Evolutionary conservation across 331 rosid species (phyloP), one percentile per base, ranked within the genome.

Genomic region (Malus hybrid): DNA sequence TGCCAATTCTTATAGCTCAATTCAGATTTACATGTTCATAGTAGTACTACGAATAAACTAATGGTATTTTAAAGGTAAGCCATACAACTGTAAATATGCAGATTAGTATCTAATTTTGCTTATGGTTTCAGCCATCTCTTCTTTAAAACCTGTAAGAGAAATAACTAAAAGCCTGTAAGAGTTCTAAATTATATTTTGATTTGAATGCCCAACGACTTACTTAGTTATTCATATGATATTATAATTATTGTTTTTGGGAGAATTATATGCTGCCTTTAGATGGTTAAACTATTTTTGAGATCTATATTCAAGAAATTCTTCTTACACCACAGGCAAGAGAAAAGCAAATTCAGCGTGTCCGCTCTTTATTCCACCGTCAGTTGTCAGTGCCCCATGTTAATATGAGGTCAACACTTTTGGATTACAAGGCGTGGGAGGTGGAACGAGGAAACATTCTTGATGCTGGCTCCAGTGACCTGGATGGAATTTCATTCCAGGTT

Each of bases 381-480:
- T 73, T 95, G 80, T 90, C 99, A 16, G 85, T 95, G 34, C 97
- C 97, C 64, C 96, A 84, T 69, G 86, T 78, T 80, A 84, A 87
- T 81, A 87, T 90, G 90, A 82, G 67, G 78, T 90, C 92, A 77
- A 90, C 93, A 53, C 82, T 95, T 70, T 39, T 61, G 52, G 80
- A 87, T 80, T 92, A 92, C 75, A 89, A 86, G 86, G 85, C 89
- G 55, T 95, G 99, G 97, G 99, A 92, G 84, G 81, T 77, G 78
- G 89, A 90, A 66, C 96, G 75, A 74, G 87, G 96, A 62, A 80
- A 75, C 46, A 14, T 79, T 64, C 82, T 68, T 60, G 89, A 83
- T 80, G 73, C 68, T 74, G 82, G 87, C 75, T 79, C 84, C 56
- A 32, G 50, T 75, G 84, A 80, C 26, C 44, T 82, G 26, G 89